Evolutionary conservation across 2,329 filamentous ascomycete genomes (phyloP).

Genomic region (Ophiostoma angusticollis): DNA sequence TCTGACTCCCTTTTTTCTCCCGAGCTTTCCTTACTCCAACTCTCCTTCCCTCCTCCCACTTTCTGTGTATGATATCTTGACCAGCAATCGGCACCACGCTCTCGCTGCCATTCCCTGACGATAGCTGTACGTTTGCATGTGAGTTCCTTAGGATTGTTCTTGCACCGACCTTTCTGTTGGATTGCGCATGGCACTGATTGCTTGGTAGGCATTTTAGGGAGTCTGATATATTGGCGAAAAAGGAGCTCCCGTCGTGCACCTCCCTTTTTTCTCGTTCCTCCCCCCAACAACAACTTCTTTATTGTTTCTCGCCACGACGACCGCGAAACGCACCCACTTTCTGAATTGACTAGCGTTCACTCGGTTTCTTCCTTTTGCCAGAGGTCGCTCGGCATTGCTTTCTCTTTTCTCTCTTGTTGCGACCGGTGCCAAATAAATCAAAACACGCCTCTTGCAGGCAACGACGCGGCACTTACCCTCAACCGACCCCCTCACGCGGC

Average conservation of each 20-base stretch:
- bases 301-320: neutral
- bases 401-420: neutral
- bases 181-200: conserved; percentile 1
- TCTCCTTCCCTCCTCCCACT: neutral
- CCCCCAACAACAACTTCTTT: neutral
- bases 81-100: conserved; percentile 4
- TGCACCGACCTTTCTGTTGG: neutral
- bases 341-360: no score
- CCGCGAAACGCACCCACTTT: neutral
- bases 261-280: neutral
- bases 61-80: conserved; percentile 1
- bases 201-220: conserved; percentile 1
- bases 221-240: no score
- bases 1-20: neutral
- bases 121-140: neutral
- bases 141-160: neutral
- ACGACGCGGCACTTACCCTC: neutral
- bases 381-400: neutral
- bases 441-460: conserved; percentile 1
- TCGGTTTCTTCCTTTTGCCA: no score
- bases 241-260: neutral
- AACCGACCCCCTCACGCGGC: no score
- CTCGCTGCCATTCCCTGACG: neutral
- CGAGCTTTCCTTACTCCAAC: conserved; percentile 1
- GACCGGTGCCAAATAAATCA: neutral